Evolutionary conservation across 352 stramenopile genomes (phyloP).

Genomic region (Phytophthora tentaculata): DNA sequence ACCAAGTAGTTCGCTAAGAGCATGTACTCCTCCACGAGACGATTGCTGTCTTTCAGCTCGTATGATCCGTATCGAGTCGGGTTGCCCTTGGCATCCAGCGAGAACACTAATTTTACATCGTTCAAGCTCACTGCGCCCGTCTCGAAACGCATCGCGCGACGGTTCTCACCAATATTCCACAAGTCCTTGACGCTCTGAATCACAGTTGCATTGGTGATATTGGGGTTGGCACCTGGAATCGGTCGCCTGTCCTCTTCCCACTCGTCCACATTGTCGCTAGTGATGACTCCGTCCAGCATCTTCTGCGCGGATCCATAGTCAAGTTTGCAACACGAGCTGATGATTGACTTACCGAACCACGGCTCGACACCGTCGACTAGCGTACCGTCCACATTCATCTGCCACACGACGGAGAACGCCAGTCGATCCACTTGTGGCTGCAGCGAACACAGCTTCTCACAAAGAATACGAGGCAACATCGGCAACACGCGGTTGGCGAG

Average conservation of each 20-base stretch:
- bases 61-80: constrained; percentile 90
- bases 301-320: constrained; percentile 97
- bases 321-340: constrained; percentile 96
- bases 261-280: constrained; percentile 68
- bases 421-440: constrained; percentile 97
- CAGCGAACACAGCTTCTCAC: constrained; percentile 96
- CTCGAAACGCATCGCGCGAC: constrained; percentile 87
- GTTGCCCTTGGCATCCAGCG: constrained; percentile 92
- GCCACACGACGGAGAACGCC: constrained; percentile 96
- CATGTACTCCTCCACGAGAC: constrained; percentile 98
- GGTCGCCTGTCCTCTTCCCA: constrained; percentile 64
- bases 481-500: constrained; percentile 94
- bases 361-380: constrained; percentile 87
- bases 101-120: constrained; percentile 94
- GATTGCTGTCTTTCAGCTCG: constrained; percentile 95
- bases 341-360: constrained; percentile 98
- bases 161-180: constrained; percentile 66
- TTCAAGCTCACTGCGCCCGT: constrained; percentile 94
- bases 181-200: constrained; percentile 76
- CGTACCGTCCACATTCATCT: constrained; percentile 96
- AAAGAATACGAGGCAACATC: constrained; percentile 97
- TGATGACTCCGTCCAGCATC: constrained; percentile 94
- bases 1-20: constrained; percentile 98
- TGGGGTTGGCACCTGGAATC: constrained; percentile 45
- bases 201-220: constrained; percentile 60